A percentile compares a stretch with the other conserved stretches of the same genome.
Evolutionary conservation across 1,284 basidiomycete species (phyloP).

Genomic region (Ganoderma meredithae): DNA sequence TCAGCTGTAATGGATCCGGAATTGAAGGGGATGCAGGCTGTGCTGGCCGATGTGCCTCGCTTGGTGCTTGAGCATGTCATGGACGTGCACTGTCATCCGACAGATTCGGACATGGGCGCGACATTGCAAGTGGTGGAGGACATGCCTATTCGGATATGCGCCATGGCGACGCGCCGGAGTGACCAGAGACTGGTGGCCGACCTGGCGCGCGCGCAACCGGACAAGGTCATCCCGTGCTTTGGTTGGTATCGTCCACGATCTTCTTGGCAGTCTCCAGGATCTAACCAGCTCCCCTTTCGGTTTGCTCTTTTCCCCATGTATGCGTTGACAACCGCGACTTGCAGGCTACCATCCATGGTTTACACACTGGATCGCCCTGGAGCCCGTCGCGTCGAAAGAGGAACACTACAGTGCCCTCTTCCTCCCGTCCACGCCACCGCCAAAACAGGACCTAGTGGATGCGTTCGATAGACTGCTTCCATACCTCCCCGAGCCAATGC

Average conservation of each 20-base stretch:
- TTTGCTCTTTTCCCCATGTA: not conserved
- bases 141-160: slow-evolving; percentile 70
- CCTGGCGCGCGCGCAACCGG: slow-evolving; percentile 63
- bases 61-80: slow-evolving; percentile 68
- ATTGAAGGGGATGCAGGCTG: slow-evolving; percentile 18
- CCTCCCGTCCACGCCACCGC: slow-evolving; percentile 37
- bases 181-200: slow-evolving; percentile 73
- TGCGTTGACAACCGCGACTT: slow-evolving; percentile 18
- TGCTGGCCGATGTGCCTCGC: slow-evolving; percentile 20
- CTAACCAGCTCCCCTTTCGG: slow-evolving; percentile 6
- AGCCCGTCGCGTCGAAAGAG: slow-evolving; percentile 52
- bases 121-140: slow-evolving; percentile 50
- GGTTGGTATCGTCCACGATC: slow-evolving; percentile 53
- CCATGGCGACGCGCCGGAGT: slow-evolving; percentile 70
- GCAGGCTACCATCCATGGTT: slow-evolving; percentile 89
- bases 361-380: slow-evolving; percentile 69
- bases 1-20: not conserved
- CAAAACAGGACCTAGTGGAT: slow-evolving; percentile 43
- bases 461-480: slow-evolving; percentile 60
- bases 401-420: slow-evolving; percentile 75
- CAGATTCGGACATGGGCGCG: slow-evolving; percentile 61
- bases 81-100: slow-evolving; percentile 86
- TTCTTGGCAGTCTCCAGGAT: not conserved
- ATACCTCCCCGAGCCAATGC: slow-evolving; percentile 67
- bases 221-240: slow-evolving; percentile 78